A percentile compares a stretch with the other conserved stretches of the same genome.
Evolutionary conservation across 2,329 filamentous ascomycete species (phyloP).

Genomic region (Aspergillus piperis): DNA sequence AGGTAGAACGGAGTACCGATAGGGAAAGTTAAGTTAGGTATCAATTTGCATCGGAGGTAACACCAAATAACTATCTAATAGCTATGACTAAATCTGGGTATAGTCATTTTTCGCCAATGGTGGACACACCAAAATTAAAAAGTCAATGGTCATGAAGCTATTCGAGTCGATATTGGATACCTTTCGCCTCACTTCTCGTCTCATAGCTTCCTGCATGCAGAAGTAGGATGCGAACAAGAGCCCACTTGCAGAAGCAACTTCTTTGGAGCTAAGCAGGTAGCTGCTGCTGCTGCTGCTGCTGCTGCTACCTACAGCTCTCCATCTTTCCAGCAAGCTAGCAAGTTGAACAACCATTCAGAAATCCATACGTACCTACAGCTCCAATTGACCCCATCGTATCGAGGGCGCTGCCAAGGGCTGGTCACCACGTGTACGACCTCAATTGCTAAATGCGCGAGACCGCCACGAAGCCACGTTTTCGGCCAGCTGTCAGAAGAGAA

Average conservation of each 20-base stretch:
- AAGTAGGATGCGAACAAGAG: constrained; percentile 1
- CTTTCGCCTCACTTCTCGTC: not conserved
- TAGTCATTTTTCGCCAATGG: not conserved
- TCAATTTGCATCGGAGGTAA: not conserved
- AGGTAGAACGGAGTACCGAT: not conserved
- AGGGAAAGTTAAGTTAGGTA: not conserved
- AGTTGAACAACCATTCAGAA: not conserved
- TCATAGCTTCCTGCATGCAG: not conserved
- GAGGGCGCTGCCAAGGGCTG: not conserved
- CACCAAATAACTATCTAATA: not conserved
- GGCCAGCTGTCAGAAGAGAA: not conserved
- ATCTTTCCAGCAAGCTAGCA: not conserved
- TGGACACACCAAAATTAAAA: not conserved
- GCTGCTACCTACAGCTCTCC: not conserved
- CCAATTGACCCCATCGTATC: not conserved
- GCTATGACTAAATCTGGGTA: not conserved
- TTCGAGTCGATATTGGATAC: not conserved
- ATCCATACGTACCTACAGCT: too few species aligned
- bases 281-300: too few species aligned
- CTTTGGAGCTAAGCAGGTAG: not conserved
- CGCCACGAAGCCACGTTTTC: constrained; percentile 8
- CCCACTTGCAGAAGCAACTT: not conserved
- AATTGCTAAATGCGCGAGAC: not conserved
- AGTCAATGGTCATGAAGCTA: not conserved
- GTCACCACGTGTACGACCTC: constrained; percentile 3